Conservation (phyloP, 345 rosid species). For the Bruguiera gymnorhiza region DNA sequence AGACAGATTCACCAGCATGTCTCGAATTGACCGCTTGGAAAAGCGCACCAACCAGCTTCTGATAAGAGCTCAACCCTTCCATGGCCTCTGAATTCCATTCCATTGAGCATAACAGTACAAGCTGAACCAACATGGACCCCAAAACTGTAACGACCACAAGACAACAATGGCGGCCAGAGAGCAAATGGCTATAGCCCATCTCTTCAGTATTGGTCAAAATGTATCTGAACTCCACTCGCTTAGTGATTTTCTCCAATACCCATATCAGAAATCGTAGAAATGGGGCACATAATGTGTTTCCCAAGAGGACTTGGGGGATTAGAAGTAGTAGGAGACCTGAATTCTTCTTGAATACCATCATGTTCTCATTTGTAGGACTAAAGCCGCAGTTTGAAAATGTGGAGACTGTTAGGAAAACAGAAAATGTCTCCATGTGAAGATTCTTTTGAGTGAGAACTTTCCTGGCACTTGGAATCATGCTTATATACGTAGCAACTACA, state of each 20-base stretch:
- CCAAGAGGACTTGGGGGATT: constrained; percentile 49
- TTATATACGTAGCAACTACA: constrained; percentile 34
- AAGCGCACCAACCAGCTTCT: constrained; percentile 44
- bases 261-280: constrained; percentile 35
- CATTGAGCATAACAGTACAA: constrained; percentile 35
- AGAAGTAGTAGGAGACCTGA: constrained; percentile 52
- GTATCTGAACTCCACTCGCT: constrained; percentile 31
- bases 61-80: constrained; percentile 29
- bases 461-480: constrained; percentile 33
- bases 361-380: constrained; percentile 72
- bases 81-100: constrained; percentile 52
- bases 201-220: constrained; percentile 35
- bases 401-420: constrained; percentile 50
- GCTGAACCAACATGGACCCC: constrained; percentile 40
- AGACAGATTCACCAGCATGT: constrained; percentile 51
- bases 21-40: constrained; percentile 54
- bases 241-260: constrained; percentile 36
- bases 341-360: constrained; percentile 49
- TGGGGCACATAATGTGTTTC: constrained; percentile 55
- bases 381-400: constrained; percentile 64
- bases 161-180: constrained; percentile 25
- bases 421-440: constrained; percentile 39
- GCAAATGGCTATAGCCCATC: constrained; percentile 45
- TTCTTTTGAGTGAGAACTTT: constrained; percentile 38
- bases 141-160: constrained; percentile 39